Evolutionary conservation across 495 filamentous ascomycete genomes (phyloP).

Genomic region (Pseudoneurospora amorphoporcata): DNA sequence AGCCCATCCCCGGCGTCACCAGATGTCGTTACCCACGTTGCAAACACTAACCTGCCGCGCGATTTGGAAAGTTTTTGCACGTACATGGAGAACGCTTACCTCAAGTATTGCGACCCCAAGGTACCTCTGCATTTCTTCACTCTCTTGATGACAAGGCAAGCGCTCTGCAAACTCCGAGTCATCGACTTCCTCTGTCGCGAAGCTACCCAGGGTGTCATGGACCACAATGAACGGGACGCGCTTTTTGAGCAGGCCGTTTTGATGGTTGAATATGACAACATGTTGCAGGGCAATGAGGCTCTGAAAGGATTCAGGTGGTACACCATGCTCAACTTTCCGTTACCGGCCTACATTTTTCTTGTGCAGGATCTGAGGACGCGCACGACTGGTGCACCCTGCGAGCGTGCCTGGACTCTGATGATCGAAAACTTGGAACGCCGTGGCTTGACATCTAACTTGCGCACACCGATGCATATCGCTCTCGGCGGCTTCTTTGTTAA

Average conservation of each 20-base stretch:
- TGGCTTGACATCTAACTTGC: conserved; percentile 25
- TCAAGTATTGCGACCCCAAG: conserved; percentile 49
- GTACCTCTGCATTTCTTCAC: conserved; percentile 50
- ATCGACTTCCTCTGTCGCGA: conserved; percentile 24
- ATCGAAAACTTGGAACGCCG: conserved; percentile 38
- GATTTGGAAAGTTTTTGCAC: conserved; percentile 45
- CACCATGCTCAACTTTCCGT: conserved; percentile 40
- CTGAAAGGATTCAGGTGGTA: conserved; percentile 44
- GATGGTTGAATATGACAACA: conserved; percentile 43
- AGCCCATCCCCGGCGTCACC: conserved; percentile 21
- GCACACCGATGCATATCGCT: conserved; percentile 41
- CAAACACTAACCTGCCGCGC: conserved; percentile 34
- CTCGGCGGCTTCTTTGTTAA: conserved; percentile 41
- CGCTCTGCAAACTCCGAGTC: conserved; percentile 38
- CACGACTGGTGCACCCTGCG: conserved; percentile 37
- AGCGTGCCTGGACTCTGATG: conserved; percentile 43
- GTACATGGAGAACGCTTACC: conserved; percentile 48
- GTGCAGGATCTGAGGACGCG: conserved; percentile 38
- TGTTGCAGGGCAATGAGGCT: conserved; percentile 33
- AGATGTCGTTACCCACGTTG: conserved; percentile 35
- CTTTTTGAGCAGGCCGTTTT: conserved; percentile 38
- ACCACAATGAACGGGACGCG: conserved; percentile 30
- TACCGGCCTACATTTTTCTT: conserved; percentile 44
- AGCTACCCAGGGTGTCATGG: conserved; percentile 15
- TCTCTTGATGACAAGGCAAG: conserved; percentile 36